Evolutionary conservation across 179 eudicot genomes (phyloP).

Genomic region (Drosera spatulata): DNA sequence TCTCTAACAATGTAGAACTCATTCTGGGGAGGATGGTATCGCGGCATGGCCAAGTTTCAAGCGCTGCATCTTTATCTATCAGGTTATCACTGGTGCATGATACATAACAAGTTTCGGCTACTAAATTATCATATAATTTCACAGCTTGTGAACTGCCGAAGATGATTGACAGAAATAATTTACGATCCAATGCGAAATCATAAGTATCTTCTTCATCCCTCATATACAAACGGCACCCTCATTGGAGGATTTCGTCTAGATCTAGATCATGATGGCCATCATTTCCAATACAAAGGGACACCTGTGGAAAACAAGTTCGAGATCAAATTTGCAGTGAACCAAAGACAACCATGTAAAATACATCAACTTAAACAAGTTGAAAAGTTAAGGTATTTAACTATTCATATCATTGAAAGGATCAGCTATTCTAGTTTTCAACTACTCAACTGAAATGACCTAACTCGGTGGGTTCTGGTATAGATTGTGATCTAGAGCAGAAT

Average conservation of each 20-base stretch:
- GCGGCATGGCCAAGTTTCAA: conserved; percentile 21
- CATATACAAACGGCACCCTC: conserved; percentile 13
- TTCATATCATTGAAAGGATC: no score
- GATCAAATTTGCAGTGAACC: neutral
- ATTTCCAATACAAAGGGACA: conserved; percentile 46
- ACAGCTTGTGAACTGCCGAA: conserved; percentile 55
- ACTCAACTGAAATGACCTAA: no score
- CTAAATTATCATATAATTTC: conserved; percentile 46
- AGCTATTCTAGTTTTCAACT: no score
- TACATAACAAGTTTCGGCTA: conserved; percentile 27
- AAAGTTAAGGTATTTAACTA: neutral
- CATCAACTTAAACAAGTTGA: neutral
- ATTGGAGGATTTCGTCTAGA: conserved; percentile 23
- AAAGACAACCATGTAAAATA: neutral
- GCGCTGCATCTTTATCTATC: conserved; percentile 28
- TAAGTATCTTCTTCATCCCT: conserved; percentile 22
- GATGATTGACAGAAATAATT: conserved; percentile 64
- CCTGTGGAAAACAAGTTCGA: conserved; percentile 26
- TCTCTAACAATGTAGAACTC: conserved; percentile 21
- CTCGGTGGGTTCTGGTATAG: no score
- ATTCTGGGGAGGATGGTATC: conserved; percentile 14
- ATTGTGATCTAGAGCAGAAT: no score
- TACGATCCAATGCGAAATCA: conserved; percentile 44
- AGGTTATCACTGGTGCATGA: conserved; percentile 33
- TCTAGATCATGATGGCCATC: conserved; percentile 37